phyloP scores from a whole-genome alignment of 495 filamentous ascomycete species.

The Annulohypoxylon maeteangense region DNA sequence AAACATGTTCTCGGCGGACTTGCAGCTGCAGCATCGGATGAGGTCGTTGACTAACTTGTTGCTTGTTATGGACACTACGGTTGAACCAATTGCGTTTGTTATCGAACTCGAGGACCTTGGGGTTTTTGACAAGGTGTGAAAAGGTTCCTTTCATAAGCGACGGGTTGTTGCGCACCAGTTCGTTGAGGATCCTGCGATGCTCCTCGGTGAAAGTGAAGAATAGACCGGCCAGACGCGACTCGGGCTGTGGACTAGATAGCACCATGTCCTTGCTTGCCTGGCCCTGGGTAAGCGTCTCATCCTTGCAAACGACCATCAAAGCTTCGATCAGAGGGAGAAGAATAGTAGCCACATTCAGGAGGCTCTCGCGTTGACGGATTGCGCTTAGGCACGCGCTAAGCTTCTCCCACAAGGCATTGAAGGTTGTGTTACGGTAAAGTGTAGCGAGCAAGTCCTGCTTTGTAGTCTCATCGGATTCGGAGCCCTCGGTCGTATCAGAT shows the following conservation, averaged over 20 bases:
- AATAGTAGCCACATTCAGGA: conserved; percentile 96
- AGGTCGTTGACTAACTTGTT: conserved; percentile 65
- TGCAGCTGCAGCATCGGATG: conserved; percentile 83
- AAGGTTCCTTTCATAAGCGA: conserved; percentile 99
- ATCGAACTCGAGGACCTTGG: conserved; percentile 98
- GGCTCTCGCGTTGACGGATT: conserved; percentile 89
- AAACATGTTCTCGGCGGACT: conserved; percentile 93
- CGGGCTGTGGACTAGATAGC: conserved; percentile 79
- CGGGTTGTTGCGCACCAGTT: conserved; percentile 94
- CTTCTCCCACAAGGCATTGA: conserved; percentile 89
- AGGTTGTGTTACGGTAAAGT: conserved; percentile 90
- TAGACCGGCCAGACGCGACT: conserved; percentile 83
- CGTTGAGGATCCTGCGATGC: conserved; percentile 97
- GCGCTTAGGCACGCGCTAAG: conserved; percentile 90
- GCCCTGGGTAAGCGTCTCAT: conserved; percentile 68
- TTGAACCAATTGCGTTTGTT: conserved; percentile 99
- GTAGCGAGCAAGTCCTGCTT: conserved; percentile 86
- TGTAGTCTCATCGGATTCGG: conserved; percentile 61
- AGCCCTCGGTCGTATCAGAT: conserved; percentile 65
- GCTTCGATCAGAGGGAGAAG: conserved; percentile 93
- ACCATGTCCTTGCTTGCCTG: conserved; percentile 72
- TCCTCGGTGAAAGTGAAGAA: conserved; percentile 99
- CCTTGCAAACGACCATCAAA: conserved; percentile 99
- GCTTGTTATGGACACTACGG: conserved; percentile 85
- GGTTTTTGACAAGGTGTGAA: conserved; percentile 94